Base-by-base conservation (phyloP, 2,329 filamentous ascomycete species). In the Neocucurbitaria cava region DNA sequence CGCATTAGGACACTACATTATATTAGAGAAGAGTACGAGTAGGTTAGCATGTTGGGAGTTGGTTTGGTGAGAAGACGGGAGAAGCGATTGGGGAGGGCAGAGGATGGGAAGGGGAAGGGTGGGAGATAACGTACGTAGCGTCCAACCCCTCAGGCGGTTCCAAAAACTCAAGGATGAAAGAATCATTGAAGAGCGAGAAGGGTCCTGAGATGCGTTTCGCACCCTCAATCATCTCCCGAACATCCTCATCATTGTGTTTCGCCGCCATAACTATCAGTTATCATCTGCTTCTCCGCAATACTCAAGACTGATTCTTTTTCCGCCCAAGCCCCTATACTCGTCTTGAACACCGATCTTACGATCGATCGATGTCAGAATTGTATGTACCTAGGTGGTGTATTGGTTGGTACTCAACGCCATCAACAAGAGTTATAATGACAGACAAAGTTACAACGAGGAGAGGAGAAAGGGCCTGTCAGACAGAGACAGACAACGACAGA, bases 1-100 rank as follows among this genome's bases (percentile, higher is more conserved):
- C 59, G 56, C 47, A 64, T 59, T 3, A 64, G 49, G 20, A 62
- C 59, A 21, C 55, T 61, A 17, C 2, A n/a, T 11, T n/a, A n/a
- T n/a, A n/a, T n/a, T n/a, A 36, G 11, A 18, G 33, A 5, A 18
- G 33, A 3, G n/a, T n/a, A n/a, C n/a, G 15, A 18, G 33, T 3
- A 36, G 5, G 35, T 38, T 18, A 21, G 35, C 15, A 18, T 38
- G 15, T 5, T 38, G 13, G 15, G 13, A 18, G 15, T 5, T 38
- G 13, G 15, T 4, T 11, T 1, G 35, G 20, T 28, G 23, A 17
- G 21, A 42, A 28, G 40, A 28, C 3, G 21, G 23, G 2, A 13
- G 15, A 28, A 18, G n/a, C 11, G 24, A 24, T 11, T n/a, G 21
- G 11, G 23, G 15, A 15, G 28, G 20, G 20, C n/a, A 41, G 21